Evolutionary conservation across 345 rosid genomes (phyloP).

Genomic region (Syzygium aqueum): DNA sequence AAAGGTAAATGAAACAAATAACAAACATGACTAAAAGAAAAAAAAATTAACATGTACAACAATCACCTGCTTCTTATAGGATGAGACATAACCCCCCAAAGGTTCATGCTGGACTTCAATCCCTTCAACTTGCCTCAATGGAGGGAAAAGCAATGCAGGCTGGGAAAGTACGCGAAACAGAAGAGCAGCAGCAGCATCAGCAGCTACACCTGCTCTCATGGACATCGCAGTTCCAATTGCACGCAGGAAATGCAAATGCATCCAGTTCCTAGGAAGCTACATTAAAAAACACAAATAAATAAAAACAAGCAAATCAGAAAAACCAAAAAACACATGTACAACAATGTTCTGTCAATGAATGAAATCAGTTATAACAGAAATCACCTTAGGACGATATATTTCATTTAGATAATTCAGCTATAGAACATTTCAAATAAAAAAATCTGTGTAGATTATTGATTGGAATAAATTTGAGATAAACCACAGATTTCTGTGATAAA

Average conservation of each 20-base stretch:
- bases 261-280: constrained; percentile 97
- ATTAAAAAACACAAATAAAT: constrained; percentile 18
- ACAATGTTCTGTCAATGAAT: neutral
- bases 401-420: neutral
- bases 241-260: constrained; percentile 98
- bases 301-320: neutral
- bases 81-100: constrained; percentile 62
- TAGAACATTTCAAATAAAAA: neutral
- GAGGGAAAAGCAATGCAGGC: constrained; percentile 96
- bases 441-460: neutral
- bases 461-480: neutral
- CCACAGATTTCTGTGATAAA: neutral
- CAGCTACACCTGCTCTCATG: constrained; percentile 96
- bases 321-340: neutral
- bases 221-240: constrained; percentile 99
- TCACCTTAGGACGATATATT: neutral
- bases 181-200: constrained; percentile 98
- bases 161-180: constrained; percentile 91
- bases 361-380: neutral
- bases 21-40: neutral
- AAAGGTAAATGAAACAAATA: neutral
- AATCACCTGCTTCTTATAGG: constrained; percentile 77
- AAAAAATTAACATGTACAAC: neutral
- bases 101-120: constrained; percentile 68
- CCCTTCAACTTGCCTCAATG: constrained; percentile 87